Conservation (phyloP, 1,284 basidiomycete species). For the Neotropicomus parvogracilis region DNA sequence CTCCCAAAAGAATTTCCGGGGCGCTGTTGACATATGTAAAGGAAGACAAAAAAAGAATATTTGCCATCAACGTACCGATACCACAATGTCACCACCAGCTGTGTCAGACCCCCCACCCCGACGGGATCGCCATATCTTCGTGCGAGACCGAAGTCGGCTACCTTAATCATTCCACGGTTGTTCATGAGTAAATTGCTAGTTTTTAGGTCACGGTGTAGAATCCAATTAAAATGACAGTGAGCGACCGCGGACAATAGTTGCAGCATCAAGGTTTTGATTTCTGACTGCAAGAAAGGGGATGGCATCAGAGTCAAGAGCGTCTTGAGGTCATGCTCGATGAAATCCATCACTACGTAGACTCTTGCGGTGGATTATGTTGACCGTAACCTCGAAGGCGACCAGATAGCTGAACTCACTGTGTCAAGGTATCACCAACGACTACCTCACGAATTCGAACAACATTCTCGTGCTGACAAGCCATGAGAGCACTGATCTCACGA, state of each 20-base stretch:
- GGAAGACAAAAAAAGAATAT: constrained; percentile 7
- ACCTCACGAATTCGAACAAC: constrained; percentile 95
- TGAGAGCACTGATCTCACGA: constrained; percentile 92
- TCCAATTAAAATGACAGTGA: constrained; percentile 95
- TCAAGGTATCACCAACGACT: constrained; percentile 98
- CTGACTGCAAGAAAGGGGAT: constrained; percentile 91
- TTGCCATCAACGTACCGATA: constrained; percentile 70
- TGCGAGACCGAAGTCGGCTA: constrained; percentile 97
- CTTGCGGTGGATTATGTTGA: constrained; percentile 43
- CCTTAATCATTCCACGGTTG: constrained; percentile 96
- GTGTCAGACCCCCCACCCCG: constrained; percentile 90
- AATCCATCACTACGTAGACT: constrained; percentile 99
- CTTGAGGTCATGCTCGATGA: constrained; percentile 99
- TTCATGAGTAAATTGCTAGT: constrained; percentile 98
- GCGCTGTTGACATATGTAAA: constrained; percentile 52
- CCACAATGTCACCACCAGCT: constrained; percentile 97
- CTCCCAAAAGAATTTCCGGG: constrained; percentile 93
- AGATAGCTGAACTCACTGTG: constrained; percentile 69
- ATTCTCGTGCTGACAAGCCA: constrained; percentile 90
- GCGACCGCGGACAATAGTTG: constrained; percentile 93
- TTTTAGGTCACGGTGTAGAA: constrained; percentile 95
- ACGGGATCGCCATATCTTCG: constrained; percentile 94
- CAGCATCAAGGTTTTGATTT: constrained; percentile 94
- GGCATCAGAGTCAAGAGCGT: constrained; percentile 92
- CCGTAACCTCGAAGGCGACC: constrained; percentile 6